A percentile compares a stretch with the other conserved stretches of the same genome.
phyloP scores from a whole-genome alignment of 345 rosid species.

The Syzygium jambos region DNA sequence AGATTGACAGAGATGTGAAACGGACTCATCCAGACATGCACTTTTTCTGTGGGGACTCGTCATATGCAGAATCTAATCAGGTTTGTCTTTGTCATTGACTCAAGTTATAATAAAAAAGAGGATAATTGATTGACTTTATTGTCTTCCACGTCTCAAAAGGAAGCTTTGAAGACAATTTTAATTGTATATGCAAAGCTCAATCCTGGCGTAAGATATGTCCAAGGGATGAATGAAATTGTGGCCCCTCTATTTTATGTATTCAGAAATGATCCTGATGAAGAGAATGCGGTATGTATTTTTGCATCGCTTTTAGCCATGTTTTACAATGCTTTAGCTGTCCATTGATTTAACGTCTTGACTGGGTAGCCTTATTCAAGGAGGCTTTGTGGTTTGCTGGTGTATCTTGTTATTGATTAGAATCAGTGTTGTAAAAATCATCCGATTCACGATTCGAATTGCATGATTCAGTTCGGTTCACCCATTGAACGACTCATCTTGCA shows the following conservation, averaged over 20 bases:
- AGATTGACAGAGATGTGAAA: constrained; percentile 90
- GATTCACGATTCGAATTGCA: neutral
- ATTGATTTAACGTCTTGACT: neutral
- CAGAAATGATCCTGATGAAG: constrained; percentile 73
- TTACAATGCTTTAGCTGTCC: neutral
- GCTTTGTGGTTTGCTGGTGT: neutral
- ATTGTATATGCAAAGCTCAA: constrained; percentile 86
- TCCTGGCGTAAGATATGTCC: constrained; percentile 97
- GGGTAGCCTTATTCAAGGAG: neutral
- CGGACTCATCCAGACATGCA: constrained; percentile 98
- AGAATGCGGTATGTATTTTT: constrained; percentile 52
- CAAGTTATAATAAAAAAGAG: neutral
- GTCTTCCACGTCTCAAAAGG: constrained; percentile 32
- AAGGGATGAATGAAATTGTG: constrained; percentile 97
- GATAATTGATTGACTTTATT: neutral
- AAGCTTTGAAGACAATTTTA: constrained; percentile 68
- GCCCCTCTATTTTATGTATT: constrained; percentile 87
- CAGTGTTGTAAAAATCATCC: neutral
- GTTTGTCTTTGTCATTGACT: constrained; percentile 18
- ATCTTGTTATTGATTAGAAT: neutral
- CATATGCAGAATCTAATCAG: constrained; percentile 76
- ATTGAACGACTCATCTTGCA: neutral
- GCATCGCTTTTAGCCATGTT: neutral
- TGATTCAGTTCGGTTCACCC: neutral
- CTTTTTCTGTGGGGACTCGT: constrained; percentile 87